Conservation (phyloP, 1,284 basidiomycete species). For the Tilletiaria anomala region DNA sequence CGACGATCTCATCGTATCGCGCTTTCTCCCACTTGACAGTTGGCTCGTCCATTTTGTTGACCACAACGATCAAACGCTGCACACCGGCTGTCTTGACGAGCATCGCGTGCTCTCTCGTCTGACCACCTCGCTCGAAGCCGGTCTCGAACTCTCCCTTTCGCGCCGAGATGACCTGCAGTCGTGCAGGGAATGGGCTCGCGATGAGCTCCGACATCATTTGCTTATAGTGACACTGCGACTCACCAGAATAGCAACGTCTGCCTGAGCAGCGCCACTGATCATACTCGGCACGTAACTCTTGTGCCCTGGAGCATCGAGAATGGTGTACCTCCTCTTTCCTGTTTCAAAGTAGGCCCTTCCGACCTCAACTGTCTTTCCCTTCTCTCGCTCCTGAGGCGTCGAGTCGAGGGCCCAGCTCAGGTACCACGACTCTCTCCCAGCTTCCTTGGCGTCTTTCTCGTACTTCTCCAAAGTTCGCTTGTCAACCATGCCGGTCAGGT, state of each 20-base stretch:
- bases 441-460: slow-evolving; percentile 37
- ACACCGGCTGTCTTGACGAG: slow-evolving; percentile 39
- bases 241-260: slow-evolving; percentile 36
- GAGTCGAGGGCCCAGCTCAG: slow-evolving; percentile 39
- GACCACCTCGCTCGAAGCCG: slow-evolving; percentile 36
- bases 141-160: slow-evolving; percentile 38
- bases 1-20: slow-evolving; percentile 34
- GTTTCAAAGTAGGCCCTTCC: slow-evolving; percentile 39
- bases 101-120: slow-evolving; percentile 39
- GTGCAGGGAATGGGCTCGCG: no score
- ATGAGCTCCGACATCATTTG: background rate
- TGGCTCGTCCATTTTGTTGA: slow-evolving; percentile 40
- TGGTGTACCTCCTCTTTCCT: slow-evolving; percentile 36
- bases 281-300: slow-evolving; percentile 38
- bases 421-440: slow-evolving; percentile 38
- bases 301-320: slow-evolving; percentile 38
- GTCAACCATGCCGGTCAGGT: slow-evolving; percentile 38
- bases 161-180: slow-evolving; percentile 38
- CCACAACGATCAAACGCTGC: slow-evolving; percentile 35
- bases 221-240: background rate
- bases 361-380: slow-evolving; percentile 39
- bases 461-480: slow-evolving; percentile 39
- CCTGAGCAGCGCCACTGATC: slow-evolving; percentile 39
- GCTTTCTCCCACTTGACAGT: slow-evolving; percentile 35
- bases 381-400: slow-evolving; percentile 36